Evolutionary conservation across 1,139 yeast species (phyloP), one percentile per base, ranked within the genome.

Genomic region (Kodamaea sp.): DNA sequence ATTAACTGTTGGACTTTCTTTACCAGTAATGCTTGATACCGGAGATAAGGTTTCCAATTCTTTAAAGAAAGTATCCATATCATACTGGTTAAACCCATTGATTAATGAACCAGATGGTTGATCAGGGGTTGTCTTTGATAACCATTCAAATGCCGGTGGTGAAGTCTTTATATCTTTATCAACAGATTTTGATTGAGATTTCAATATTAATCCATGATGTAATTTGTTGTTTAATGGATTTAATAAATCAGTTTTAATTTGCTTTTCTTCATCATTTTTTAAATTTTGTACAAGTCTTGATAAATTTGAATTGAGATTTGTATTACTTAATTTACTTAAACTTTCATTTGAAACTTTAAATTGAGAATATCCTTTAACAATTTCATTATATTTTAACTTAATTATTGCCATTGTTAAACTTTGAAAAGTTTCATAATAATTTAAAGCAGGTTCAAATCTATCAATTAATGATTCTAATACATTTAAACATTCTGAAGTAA

Each of bases 361-460:
- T 6, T 34, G 38, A 31, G 44, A 37, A 28, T 47, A 52, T 1
- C 65, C 69, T 24, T 55, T 57, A 24, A 64, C 63, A 4, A 51
- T 50, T 42, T 73, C 76, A 40, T 72, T 66, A 50, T 80, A 82
- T 44, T 78, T 77, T 36, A 87, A 60, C 51, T 79, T 79, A 15
- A 83, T 67, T 15, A 86, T 82, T 0, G 88, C 95, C 23, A 84
- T 81, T 0, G 87, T 73, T 39, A 88, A 60, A 30, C 84, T 77
- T 48, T 82, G 84, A 55, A 84, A 83, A 24, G 85, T 81, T 43
- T 82, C 86, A 37, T 77, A 70, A 54, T 95, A 86, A 36, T 76
- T 76, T 7, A 63, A 62, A 0, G 96, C 95, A 0, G 95, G 92
- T 45, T 84, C 90, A 60, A 95, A 86, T 35, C 80, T 71, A 39